Base-by-base conservation (phyloP, 441 rosid genomes). In the Metrosideros polymorpha region DNA sequence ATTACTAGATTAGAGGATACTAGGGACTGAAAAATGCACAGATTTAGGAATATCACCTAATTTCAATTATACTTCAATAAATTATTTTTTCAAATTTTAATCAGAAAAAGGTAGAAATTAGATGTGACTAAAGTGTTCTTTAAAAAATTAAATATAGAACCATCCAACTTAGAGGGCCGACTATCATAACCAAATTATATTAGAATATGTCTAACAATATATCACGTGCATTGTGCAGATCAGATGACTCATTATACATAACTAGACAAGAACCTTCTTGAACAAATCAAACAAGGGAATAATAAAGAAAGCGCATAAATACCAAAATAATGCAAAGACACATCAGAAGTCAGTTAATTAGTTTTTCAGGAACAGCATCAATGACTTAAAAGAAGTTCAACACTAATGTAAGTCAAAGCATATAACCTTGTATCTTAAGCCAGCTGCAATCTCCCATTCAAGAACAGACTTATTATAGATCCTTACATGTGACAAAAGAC, bases 371-470 rank as follows among this genome's bases (percentile, higher is more conserved):
- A 82, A 82, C 56, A 47, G 42, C 14, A 82, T 55, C 32, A 86
- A 47, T 45, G 22, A 27, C n/a, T 57, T 27, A 30, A 75, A 45
- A 45, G 82, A 84, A 84, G 39, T 7, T 45, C 82, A 84, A 56
- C 24, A 30, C 19, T 30, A 43, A 47, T 39, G 25, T 39, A 39
- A 49, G 45, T 49, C 22, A 47, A 55, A 82, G 57, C 18, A 86
- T 30, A 88, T 50, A 87, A 95, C 98, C 97, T 96, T 96, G 88
- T 93, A 95, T 29, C 94, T 94, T 89, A 96, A 92, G 86, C 98
- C 98, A 84, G 91, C 98, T n/a, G 95, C 89, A 52, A 95, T 95
- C 91, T 96, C 98, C 98, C 98, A 96, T 88, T 96, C 98, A 76
- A 96, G 97, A 12, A 96, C 98, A 8, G 98, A 96, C 92, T 96